Percentiles rank a stretch among this genome's conserved stretches.
phyloP scores from a whole-genome alignment of 2,329 filamentous ascomycete genomes.

The Venturiaceae sp. region DNA sequence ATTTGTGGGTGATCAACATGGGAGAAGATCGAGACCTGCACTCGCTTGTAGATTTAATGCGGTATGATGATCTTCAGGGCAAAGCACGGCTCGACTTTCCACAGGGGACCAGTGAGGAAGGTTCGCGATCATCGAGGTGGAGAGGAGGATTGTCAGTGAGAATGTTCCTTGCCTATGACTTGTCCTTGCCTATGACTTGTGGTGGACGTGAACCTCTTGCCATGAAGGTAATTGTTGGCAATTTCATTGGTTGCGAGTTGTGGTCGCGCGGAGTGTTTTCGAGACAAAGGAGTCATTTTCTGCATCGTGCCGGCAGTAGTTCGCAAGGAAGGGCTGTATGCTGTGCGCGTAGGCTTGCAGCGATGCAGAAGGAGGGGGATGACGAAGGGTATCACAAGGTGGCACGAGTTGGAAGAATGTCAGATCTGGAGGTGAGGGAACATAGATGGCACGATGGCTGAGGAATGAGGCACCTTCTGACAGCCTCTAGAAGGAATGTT shows the following conservation, averaged over 20 bases:
- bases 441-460: not conserved
- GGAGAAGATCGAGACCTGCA: no score
- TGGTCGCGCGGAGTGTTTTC: not conserved
- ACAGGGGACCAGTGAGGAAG: not conserved
- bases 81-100: not conserved
- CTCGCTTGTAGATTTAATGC: no score
- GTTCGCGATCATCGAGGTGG: not conserved
- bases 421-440: not conserved
- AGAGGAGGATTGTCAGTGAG: no score
- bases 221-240: not conserved
- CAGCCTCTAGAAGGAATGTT: not conserved
- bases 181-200: no score
- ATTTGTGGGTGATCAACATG: not conserved
- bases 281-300: not conserved
- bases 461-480: not conserved
- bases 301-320: not conserved
- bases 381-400: no score
- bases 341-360: not conserved
- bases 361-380: not conserved
- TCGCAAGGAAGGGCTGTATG: not conserved
- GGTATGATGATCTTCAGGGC: no score
- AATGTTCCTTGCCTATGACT: no score
- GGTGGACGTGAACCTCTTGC: no score
- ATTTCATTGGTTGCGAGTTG: not conserved
- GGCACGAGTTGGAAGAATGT: not conserved